Conservation (phyloP, 2,329 filamentous ascomycete genomes). For the Metarhizium humberi region DNA sequence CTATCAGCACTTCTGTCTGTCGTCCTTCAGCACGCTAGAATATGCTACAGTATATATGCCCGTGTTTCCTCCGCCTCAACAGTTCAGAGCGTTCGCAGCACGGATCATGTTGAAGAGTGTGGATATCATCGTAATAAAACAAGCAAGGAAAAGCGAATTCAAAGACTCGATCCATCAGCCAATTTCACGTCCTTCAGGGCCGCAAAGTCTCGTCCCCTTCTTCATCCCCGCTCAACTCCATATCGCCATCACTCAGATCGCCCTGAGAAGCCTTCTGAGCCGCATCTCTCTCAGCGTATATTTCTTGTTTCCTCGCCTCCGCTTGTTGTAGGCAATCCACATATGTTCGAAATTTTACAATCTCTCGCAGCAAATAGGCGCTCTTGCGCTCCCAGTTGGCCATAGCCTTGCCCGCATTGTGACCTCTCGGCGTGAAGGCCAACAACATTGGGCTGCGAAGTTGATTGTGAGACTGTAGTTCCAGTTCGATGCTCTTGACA, state of each 20-base stretch:
- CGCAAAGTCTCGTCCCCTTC: conserved; percentile 26
- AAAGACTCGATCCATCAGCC: neutral
- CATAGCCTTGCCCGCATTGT: conserved; percentile 78
- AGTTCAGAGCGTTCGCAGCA: neutral
- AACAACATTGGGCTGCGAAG: conserved; percentile 79
- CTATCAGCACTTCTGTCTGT: neutral
- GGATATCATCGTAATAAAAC: conserved; percentile 5
- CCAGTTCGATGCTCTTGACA: conserved; percentile 75
- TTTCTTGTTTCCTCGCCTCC: conserved; percentile 57
- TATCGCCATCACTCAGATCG: conserved; percentile 32
- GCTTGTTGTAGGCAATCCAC: conserved; percentile 76
- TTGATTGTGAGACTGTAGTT: conserved; percentile 80
- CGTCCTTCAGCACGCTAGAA: neutral
- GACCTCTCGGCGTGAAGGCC: conserved; percentile 77
- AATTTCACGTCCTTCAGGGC: conserved; percentile 13
- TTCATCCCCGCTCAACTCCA: conserved; percentile 22
- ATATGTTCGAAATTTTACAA: conserved; percentile 94
- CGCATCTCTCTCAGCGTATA: conserved; percentile 53
- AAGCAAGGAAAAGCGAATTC: neutral
- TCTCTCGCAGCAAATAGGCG: conserved; percentile 81
- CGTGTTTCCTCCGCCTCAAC: neutral
- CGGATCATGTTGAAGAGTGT: neutral
- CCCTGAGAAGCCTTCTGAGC: conserved; percentile 40
- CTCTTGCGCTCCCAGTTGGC: conserved; percentile 96
- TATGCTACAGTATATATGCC: neutral